Percentiles rank a stretch among this genome's conserved stretches.
Conservation (phyloP, 306 rosid genomes). For the Cyamopsis tetragonoloba region DNA sequence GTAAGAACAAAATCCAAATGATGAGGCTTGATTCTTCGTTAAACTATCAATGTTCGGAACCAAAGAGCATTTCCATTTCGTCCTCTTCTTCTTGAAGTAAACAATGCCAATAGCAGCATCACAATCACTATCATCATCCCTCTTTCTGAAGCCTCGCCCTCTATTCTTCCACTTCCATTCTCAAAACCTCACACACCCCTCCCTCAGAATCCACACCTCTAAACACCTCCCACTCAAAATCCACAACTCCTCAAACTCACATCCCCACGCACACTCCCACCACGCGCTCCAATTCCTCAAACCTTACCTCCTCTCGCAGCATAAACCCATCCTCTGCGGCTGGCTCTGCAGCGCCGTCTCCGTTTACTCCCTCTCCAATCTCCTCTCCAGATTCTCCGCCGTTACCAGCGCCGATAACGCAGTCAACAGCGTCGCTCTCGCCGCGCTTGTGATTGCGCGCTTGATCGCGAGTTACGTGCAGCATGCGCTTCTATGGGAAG, state of each 20-base stretch:
- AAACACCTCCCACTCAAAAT: constrained; percentile 17
- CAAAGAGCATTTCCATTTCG: too few relatives aligned
- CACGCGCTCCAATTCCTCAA: constrained; percentile 40
- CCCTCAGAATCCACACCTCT: not conserved
- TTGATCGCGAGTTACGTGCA: constrained; percentile 56
- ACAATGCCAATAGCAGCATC: too few relatives aligned
- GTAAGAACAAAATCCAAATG: too few relatives aligned
- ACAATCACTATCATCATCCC: too few relatives aligned
- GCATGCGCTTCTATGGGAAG: constrained; percentile 83
- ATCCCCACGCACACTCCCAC: not conserved
- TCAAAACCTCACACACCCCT: not conserved
- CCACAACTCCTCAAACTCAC: not conserved
- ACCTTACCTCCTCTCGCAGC: constrained; percentile 49
- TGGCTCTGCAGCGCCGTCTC: constrained; percentile 80
- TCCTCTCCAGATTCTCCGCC: constrained; percentile 42
- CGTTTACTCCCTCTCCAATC: constrained; percentile 54
- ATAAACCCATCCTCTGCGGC: constrained; percentile 47
- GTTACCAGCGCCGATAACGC: constrained; percentile 8
- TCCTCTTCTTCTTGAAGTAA: too few relatives aligned
- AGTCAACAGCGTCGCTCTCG: constrained; percentile 32
- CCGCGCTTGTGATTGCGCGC: constrained; percentile 46
- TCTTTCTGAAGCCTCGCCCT: not conserved
- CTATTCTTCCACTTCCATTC: not conserved
- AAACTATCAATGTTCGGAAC: too few relatives aligned
- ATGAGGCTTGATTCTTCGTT: too few relatives aligned